These are phyloP conservation scores for Cenchrus fungigraminus DNA, from an alignment of 176 grass and related monocot species.

Conservation along the genomic window DNA sequence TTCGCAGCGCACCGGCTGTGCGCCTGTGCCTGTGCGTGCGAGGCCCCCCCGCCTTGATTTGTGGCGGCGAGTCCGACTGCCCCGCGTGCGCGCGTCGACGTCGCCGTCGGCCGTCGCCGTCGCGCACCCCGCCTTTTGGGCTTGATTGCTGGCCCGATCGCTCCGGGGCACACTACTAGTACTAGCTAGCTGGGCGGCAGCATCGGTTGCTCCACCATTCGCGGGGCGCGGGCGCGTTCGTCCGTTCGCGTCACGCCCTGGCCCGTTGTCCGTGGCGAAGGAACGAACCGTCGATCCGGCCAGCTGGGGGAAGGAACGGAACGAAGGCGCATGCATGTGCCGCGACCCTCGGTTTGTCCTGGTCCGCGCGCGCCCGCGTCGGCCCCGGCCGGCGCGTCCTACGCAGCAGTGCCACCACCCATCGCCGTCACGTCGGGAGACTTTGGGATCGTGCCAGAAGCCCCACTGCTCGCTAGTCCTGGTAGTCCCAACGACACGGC, in stretches of 20 bases:
- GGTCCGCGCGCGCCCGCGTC: neutral
- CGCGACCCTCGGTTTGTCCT: neutral
- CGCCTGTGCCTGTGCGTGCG: no score
- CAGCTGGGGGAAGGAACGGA: neutral
- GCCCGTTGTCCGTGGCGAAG: slow-evolving; percentile 31
- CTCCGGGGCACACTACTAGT: neutral
- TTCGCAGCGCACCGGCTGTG: no score
- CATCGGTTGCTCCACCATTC: slow-evolving; percentile 45
- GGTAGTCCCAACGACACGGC: no score
- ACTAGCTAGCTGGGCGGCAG: neutral
- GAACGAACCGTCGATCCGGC: neutral
- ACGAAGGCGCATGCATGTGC: neutral
- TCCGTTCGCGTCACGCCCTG: neutral
- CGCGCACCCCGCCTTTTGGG: neutral
- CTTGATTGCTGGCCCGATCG: neutral
- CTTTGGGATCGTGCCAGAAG: neutral
- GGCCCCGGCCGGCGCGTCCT: neutral
- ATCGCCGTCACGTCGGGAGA: neutral
- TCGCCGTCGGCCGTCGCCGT: slow-evolving; percentile 10
- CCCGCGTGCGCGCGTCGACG: neutral
- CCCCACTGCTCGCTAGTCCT: neutral
- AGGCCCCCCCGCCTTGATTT: slow-evolving; percentile 12
- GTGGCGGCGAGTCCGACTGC: neutral
- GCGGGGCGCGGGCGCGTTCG: neutral
- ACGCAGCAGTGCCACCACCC: neutral